Evolutionary conservation across 208 protist genomes (phyloP).

Genomic region (Endotrypanum monterogeii): DNA sequence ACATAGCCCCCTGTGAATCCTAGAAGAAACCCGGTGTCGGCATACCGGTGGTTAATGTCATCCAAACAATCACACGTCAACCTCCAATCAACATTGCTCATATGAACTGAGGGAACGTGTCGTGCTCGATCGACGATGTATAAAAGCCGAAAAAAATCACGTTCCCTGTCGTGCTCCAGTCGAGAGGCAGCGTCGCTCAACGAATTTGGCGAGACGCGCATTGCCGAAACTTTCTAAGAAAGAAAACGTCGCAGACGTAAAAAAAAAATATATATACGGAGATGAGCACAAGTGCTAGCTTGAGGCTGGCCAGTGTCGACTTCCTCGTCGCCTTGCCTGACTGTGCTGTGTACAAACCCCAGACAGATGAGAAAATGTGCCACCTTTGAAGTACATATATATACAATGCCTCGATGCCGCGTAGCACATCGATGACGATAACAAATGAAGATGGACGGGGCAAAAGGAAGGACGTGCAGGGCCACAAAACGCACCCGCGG

Average conservation of each 20-base stretch:
- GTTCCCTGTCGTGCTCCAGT: slow-evolving; percentile 49
- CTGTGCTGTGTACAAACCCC: neutral
- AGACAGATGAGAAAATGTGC: neutral
- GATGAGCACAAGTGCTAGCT: neutral
- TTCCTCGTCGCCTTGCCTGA: neutral
- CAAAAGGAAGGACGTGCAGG: neutral
- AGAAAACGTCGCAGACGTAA: neutral
- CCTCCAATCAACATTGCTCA: slow-evolving; percentile 60
- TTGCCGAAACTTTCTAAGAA: slow-evolving; percentile 1
- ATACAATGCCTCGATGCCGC: neutral
- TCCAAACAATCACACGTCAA: slow-evolving; percentile 78
- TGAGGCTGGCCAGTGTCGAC: neutral
- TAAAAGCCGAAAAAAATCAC: slow-evolving; percentile 68
- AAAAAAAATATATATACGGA: neutral
- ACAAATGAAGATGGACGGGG: neutral
- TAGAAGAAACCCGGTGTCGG: slow-evolving; percentile 71
- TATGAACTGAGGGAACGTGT: slow-evolving; percentile 17
- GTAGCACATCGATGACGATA: neutral
- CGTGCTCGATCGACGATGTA: slow-evolving; percentile 32
- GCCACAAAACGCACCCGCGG: neutral
- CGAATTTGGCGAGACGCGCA: slow-evolving; percentile 35
- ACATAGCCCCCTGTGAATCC: slow-evolving; percentile 47
- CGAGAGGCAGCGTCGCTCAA: slow-evolving; percentile 41
- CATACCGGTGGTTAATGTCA: slow-evolving; percentile 78
- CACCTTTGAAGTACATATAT: too few species aligned